Percentiles rank a stretch among this genome's conserved stretches.
phyloP scores from a whole-genome alignment of 495 filamentous ascomycete genomes.

The Tuber brumale region DNA sequence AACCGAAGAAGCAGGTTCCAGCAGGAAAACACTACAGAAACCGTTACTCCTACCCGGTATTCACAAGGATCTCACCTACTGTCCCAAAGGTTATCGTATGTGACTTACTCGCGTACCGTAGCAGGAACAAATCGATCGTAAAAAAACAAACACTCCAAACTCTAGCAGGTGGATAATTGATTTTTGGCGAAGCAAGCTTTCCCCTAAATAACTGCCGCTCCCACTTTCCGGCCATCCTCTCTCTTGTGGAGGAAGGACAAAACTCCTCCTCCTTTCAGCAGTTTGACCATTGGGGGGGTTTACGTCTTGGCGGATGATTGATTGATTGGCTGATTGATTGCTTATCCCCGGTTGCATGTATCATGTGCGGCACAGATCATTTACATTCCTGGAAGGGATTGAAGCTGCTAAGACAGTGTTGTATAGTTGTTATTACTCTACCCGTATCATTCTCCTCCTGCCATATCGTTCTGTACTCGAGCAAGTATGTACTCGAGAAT shows the following conservation, averaged over 20 bases:
- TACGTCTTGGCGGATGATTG: not conserved
- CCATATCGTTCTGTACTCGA: not conserved
- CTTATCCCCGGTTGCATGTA: not conserved
- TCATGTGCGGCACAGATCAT: not conserved
- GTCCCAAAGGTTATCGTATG: not conserved
- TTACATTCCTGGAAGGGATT: not conserved
- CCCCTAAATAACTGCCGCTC: not conserved
- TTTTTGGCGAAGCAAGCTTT: not conserved
- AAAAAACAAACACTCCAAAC: not conserved
- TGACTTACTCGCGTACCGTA: not conserved
- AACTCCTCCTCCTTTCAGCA: not conserved
- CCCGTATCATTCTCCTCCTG: not conserved
- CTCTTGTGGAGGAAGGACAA: not conserved
- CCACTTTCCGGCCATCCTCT: not conserved
- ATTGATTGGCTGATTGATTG: not conserved
- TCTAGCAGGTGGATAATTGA: not conserved
- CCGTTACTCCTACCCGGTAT: constrained; percentile 4
- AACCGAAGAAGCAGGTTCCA: constrained; percentile 3
- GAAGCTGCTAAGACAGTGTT: not conserved
- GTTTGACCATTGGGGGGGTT: not conserved
- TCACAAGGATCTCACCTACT: not conserved
- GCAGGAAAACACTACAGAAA: not conserved
- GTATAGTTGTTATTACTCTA: not conserved
- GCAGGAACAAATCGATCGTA: not conserved
- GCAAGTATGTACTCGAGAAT: not conserved